Base-by-base conservation (phyloP, 805 yeast species). In the Ogataea saltuana region DNA sequence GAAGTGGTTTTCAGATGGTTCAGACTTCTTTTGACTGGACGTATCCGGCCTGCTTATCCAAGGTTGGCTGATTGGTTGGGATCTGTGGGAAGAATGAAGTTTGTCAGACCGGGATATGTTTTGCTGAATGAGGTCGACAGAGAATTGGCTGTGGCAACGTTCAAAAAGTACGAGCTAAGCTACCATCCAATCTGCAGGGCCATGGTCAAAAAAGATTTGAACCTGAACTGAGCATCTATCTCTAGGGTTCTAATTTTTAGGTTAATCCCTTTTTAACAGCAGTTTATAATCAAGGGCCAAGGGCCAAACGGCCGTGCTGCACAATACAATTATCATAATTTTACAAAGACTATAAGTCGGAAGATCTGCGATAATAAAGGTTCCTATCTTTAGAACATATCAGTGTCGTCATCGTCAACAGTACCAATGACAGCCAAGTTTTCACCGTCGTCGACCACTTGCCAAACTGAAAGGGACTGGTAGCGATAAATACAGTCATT, bases 21-120 rank as follows among this genome's bases (percentile, higher is more conserved):
- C 62, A 70, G 81, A 46, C 72, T 88, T 41, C 81, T 85, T 53
- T 70, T 87, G 6, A 66, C 72, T 0, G 84, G 83, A 22, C 67
- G 71, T 21, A 67, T 78, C 42, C 48, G 59, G 10, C 63, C 70
- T 25, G 68, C 69, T 39, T 76, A 83, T 60, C 67, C 65, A 44
- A 67, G 65, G 33, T 68, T 89, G 34, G 88, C 95, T 3, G 78
- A 79, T 41, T 89, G 96, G 96, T 73, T 89, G 42, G 95, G 91
- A 10, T 81, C 90, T 2, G 93, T 89, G 17, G 97, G 97, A 16
- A 78, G 97, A 71, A 89, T 89, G 97, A 89, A 89, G 69, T 89
- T 83, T 59, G 96, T 87, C 19, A 77, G 97, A 64, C 96, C 97
- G 22, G 88, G 93, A 4, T 88, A 80, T 66, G 74, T 79, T 33